Evolutionary conservation across 768 basidiomycete species (phyloP), one percentile per base, ranked within the genome.

Genomic region (Tephrocybe sp.): DNA sequence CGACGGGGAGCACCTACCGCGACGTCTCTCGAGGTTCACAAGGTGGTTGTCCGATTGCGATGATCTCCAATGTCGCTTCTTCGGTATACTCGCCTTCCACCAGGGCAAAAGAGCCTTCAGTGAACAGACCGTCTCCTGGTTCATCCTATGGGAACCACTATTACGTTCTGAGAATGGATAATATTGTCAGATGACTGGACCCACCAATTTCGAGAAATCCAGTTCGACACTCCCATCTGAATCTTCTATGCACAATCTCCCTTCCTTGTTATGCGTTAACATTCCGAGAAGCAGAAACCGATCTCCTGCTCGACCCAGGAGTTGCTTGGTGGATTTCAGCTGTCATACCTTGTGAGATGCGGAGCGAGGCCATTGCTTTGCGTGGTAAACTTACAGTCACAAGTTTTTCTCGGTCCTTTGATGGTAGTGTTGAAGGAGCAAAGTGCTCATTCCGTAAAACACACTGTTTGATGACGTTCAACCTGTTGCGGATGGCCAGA

Each of bases 31-130:
- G 77, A 58, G 87, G 80, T 69, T 99, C 97, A 62, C 94, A 96
- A 10, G 97, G 97, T 1, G 97, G 97, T 68, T 98, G 96, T 1
- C 97, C 97, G 54, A 99, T 90, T 17, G 95, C 97, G 56, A 93
- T 83, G 5, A 98, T 92, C 57, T 88, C 80, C 44, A 99, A 75
- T 1, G 80, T 89, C 44, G 87, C 90, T 25, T 98, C 93, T 53
- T 95, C 87, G 0, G 91, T 98, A 64, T 98, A 99, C 62, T 94
- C 91, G 18, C 97, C 97, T 71, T 98, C 97, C 0, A 98, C 85
- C 14, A 99, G 79, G 0, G 93, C 93, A 67, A 98, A 90, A 52
- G 88, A 93, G 0, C 97, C 97, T 68, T 98, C 97, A 0, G 94
- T 97, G 63, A 97, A 98, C 5, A 99, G 66, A 1, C 97, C 97